Percentiles rank a stretch among this genome's conserved stretches.
phyloP scores from a whole-genome alignment of 2,329 filamentous ascomycete species.

The Fusarium chaquense region DNA sequence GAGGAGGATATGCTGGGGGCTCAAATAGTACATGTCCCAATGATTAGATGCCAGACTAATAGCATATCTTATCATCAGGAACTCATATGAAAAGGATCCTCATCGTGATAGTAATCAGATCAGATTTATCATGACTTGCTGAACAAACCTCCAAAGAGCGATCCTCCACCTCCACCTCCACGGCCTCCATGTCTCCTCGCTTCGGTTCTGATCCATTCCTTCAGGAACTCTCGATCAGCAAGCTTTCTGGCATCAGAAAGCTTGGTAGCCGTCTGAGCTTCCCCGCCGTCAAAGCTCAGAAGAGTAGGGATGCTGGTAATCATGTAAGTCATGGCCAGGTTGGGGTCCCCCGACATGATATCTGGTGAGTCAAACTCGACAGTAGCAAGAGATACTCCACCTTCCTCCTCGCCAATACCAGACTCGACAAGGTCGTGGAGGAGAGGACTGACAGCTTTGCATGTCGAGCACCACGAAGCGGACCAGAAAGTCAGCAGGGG shows the following conservation, averaged over 20 bases:
- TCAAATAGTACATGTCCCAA: neutral
- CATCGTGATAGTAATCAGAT: neutral
- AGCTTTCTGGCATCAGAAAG: slow-evolving; percentile 63
- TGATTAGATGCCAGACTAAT: neutral
- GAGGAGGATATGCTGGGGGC: neutral
- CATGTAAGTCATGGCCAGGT: slow-evolving; percentile 66
- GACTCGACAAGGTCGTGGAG: slow-evolving; percentile 61
- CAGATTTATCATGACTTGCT: slow-evolving; percentile 46
- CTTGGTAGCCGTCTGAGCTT: slow-evolving; percentile 63
- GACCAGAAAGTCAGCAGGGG: slow-evolving; percentile 73
- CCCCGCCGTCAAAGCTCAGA: slow-evolving; percentile 67
- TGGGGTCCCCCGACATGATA: slow-evolving; percentile 59
- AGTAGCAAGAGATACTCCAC: slow-evolving; percentile 65
- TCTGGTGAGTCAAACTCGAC: slow-evolving; percentile 70
- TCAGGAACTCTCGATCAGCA: slow-evolving; percentile 62
- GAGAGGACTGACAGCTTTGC: slow-evolving; percentile 63
- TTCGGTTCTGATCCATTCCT: slow-evolving; percentile 66
- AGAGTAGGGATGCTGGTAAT: slow-evolving; percentile 69
- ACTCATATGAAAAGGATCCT: neutral
- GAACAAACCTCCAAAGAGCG: slow-evolving; percentile 57
- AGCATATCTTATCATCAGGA: neutral
- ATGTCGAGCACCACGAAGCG: slow-evolving; percentile 68
- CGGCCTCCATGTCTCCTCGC: slow-evolving; percentile 60
- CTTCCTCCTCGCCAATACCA: slow-evolving; percentile 66
- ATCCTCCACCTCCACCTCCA: slow-evolving; percentile 56